A percentile compares a stretch with the other conserved stretches of the same genome.
phyloP scores from a whole-genome alignment of 1,284 basidiomycete species.

The Wolfiporia cocos region DNA sequence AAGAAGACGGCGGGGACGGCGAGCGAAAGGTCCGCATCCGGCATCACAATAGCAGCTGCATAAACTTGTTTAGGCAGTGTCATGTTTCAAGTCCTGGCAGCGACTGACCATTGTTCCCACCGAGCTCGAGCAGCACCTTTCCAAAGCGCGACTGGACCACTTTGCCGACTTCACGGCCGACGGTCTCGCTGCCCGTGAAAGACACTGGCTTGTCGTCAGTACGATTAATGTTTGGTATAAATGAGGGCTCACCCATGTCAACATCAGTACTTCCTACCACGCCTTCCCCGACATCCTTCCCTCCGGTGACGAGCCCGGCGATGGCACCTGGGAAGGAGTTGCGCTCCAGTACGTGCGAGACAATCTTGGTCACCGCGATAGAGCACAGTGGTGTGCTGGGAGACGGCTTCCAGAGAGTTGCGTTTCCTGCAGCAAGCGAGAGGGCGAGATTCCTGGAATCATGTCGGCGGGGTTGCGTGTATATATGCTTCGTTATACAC shows the following conservation, averaged over 20 bases:
- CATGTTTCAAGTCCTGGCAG: background rate
- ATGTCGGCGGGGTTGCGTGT: background rate
- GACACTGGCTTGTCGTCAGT: constrained; percentile 51
- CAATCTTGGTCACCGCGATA: constrained; percentile 84
- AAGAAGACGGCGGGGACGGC: constrained; percentile 90
- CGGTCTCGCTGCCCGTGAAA: constrained; percentile 90
- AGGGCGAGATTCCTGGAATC: constrained; percentile 80
- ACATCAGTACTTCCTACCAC: constrained; percentile 71
- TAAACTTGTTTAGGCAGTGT: constrained; percentile 1
- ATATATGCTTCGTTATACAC: constrained; percentile 6
- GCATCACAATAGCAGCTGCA: constrained; percentile 83
- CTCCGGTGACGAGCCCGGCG: constrained; percentile 80
- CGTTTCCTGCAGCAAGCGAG: constrained; percentile 87
- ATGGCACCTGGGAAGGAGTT: constrained; percentile 82
- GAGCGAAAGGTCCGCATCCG: constrained; percentile 86
- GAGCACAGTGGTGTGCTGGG: constrained; percentile 84
- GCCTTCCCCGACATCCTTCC: constrained; percentile 73
- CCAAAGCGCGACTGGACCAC: constrained; percentile 79
- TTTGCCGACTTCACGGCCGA: constrained; percentile 81
- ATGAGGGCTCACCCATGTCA: constrained; percentile 55
- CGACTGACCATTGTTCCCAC: constrained; percentile 84
- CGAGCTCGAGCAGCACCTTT: constrained; percentile 84
- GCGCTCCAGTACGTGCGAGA: constrained; percentile 74
- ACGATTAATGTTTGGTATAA: background rate
- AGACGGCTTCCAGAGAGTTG: constrained; percentile 94